These are phyloP conservation scores for Umbilicus rupestris DNA, from an alignment of 164 flowering plant species.

Conservation along the genomic window DNA sequence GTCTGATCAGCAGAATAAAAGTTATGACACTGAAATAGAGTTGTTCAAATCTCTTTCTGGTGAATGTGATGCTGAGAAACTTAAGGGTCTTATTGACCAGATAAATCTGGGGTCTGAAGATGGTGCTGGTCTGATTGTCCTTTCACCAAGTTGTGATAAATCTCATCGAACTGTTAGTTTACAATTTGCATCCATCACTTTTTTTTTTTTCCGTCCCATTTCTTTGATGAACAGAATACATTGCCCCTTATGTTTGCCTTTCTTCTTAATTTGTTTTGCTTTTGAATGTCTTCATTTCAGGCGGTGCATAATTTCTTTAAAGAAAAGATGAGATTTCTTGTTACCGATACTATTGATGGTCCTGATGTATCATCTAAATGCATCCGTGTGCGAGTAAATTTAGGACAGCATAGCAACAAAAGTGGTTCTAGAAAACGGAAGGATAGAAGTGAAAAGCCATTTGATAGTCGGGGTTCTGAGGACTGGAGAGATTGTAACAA, in stretches of 20 bases:
- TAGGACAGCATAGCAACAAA: constrained; percentile 29
- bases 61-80: constrained; percentile 45
- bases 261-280: neutral
- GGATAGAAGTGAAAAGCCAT: constrained; percentile 61
- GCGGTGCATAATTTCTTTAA: constrained; percentile 83
- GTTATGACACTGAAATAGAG: constrained; percentile 50
- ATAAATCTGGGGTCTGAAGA: constrained; percentile 30
- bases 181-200: constrained; percentile 5
- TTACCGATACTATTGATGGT: constrained; percentile 89
- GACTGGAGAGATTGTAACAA: constrained; percentile 72
- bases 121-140: constrained; percentile 45
- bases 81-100: constrained; percentile 46
- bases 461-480: constrained; percentile 83
- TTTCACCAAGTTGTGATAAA: constrained; percentile 75
- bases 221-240: neutral
- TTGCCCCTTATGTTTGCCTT: neutral
- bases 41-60: constrained; percentile 57
- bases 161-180: constrained; percentile 72
- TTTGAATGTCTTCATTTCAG: constrained; percentile 28
- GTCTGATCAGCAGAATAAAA: constrained; percentile 21
- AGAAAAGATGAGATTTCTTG: constrained; percentile 69
- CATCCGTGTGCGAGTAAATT: constrained; percentile 63
- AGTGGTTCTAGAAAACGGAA: constrained; percentile 61
- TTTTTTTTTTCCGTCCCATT: neutral
- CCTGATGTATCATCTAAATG: constrained; percentile 69